A percentile compares a stretch with the other conserved stretches of the same genome.
Evolutionary conservation across 305 asterid species (phyloP).

Genomic region (Fraxinus floribunda): DNA sequence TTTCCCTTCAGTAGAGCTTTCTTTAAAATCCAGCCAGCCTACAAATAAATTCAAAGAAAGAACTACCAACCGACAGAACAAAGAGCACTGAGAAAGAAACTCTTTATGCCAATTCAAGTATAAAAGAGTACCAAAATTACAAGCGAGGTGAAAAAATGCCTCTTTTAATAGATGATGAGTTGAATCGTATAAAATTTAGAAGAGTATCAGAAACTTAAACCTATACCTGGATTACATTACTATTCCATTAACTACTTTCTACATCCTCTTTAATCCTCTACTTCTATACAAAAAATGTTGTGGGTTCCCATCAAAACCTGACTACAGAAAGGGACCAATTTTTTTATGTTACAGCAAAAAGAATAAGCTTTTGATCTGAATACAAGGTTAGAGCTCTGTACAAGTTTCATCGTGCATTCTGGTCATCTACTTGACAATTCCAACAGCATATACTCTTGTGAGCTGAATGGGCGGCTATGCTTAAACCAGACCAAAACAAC

Average conservation of each 20-base stretch:
- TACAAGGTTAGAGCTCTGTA: constrained; percentile 42
- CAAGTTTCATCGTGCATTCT: constrained; percentile 37
- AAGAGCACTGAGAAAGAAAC: not conserved
- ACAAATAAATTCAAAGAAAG: not conserved
- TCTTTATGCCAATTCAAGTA: not conserved
- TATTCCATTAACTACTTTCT: constrained; percentile 28
- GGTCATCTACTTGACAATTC: constrained; percentile 32
- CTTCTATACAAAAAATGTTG: constrained; percentile 40
- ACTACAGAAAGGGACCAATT: constrained; percentile 35
- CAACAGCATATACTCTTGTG: constrained; percentile 19
- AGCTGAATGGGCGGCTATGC: constrained; percentile 23
- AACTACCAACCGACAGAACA: not conserved
- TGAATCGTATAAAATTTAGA: constrained; percentile 10
- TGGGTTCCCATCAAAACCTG: constrained; percentile 41
- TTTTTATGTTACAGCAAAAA: constrained; percentile 49
- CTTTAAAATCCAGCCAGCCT: not conserved
- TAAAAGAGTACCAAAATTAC: not conserved
- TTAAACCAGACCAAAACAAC: constrained; percentile 21
- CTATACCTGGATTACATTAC: constrained; percentile 36
- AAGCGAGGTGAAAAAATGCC: not conserved
- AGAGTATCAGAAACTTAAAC: constrained; percentile 23
- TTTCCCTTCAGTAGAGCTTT: not conserved
- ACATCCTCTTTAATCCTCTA: constrained; percentile 29
- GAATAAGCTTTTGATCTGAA: constrained; percentile 50
- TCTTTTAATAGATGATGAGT: constrained; percentile 9